These are phyloP conservation scores for Striga hermonthica DNA, from an alignment of 305 asterid species.

Conservation along the genomic window DNA sequence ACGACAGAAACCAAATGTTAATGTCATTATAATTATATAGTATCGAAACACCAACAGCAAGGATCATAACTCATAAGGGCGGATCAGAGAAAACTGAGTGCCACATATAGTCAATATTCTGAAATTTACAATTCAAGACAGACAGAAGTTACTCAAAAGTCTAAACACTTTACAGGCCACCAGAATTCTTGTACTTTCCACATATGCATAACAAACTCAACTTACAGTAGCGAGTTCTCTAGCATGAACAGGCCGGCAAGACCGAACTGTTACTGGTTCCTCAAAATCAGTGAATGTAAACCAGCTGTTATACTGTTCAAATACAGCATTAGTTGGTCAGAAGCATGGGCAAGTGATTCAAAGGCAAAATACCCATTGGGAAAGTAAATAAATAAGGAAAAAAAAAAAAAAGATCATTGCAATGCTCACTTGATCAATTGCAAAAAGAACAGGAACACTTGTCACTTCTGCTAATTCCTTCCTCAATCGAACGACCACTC, in stretches of 20 bases:
- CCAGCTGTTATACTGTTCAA: slow-evolving; percentile 88
- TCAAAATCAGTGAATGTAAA: slow-evolving; percentile 82
- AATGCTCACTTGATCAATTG: slow-evolving; percentile 82
- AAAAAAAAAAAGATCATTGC: slow-evolving; percentile 11
- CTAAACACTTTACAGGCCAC: slow-evolving; percentile 14
- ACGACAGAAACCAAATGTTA: background rate
- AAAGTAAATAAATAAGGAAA: background rate
- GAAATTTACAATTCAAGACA: background rate
- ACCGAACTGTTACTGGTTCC: slow-evolving; percentile 87
- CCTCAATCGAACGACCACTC: slow-evolving; percentile 85
- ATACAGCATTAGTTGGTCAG: slow-evolving; percentile 36
- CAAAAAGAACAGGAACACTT: slow-evolving; percentile 83
- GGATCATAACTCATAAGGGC: background rate
- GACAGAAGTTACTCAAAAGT: slow-evolving; percentile 10
- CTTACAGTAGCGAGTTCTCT: slow-evolving; percentile 81
- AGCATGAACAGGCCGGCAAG: slow-evolving; percentile 82
- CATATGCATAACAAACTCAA: slow-evolving; percentile 6
- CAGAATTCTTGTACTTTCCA: no score
- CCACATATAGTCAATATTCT: slow-evolving; percentile 3
- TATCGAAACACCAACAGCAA: background rate
- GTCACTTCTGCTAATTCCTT: slow-evolving; percentile 78
- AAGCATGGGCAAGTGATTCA: slow-evolving; percentile 25
- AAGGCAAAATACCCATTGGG: slow-evolving; percentile 18
- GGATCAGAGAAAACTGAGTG: slow-evolving; percentile 1
- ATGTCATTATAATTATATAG: background rate